These are phyloP conservation scores for Alternaria viburni DNA, from an alignment of 2,329 filamentous ascomycete genomes.

Conservation along the genomic window DNA sequence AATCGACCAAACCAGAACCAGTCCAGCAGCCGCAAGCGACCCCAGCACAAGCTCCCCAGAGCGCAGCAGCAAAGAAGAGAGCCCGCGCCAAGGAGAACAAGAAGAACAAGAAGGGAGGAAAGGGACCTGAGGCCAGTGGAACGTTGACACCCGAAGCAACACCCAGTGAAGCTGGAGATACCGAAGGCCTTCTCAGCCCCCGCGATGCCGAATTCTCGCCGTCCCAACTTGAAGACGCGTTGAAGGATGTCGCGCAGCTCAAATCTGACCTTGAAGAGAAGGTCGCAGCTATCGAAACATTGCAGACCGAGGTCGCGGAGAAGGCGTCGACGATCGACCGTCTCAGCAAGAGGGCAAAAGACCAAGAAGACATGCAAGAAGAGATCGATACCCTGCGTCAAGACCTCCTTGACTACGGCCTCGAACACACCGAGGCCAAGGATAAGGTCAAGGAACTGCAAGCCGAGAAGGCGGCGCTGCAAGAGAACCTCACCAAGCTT, in stretches of 20 bases:
- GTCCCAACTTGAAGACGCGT: constrained; percentile 36
- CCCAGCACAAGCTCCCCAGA: constrained; percentile 31
- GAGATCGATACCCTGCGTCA: constrained; percentile 86
- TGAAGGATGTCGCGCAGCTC: constrained; percentile 38
- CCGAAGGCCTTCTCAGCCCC: constrained; percentile 42
- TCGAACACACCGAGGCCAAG: constrained; percentile 84
- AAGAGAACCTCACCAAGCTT: constrained; percentile 68
- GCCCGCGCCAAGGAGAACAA: constrained; percentile 72
- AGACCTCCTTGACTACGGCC: constrained; percentile 77
- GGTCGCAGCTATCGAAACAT: constrained; percentile 39
- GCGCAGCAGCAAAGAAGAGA: constrained; percentile 71
- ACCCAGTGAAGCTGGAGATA: constrained; percentile 48
- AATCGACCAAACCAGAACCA: constrained; percentile 15
- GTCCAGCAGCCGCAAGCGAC: constrained; percentile 23
- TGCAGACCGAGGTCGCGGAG: constrained; percentile 42
- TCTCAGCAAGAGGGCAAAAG: constrained; percentile 73
- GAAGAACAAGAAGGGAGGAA: constrained; percentile 82
- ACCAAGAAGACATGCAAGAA: constrained; percentile 78
- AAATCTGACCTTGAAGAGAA: constrained; percentile 44
- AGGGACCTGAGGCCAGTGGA: constrained; percentile 42
- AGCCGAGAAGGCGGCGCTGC: constrained; percentile 70
- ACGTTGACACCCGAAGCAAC: constrained; percentile 46
- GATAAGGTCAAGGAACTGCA: constrained; percentile 74
- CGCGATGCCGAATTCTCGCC: constrained; percentile 53
- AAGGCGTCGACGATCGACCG: constrained; percentile 77